Percentiles rank a stretch among this genome's conserved stretches.
phyloP scores from a whole-genome alignment of 345 rosid genomes.

The Hibiscus trionum region DNA sequence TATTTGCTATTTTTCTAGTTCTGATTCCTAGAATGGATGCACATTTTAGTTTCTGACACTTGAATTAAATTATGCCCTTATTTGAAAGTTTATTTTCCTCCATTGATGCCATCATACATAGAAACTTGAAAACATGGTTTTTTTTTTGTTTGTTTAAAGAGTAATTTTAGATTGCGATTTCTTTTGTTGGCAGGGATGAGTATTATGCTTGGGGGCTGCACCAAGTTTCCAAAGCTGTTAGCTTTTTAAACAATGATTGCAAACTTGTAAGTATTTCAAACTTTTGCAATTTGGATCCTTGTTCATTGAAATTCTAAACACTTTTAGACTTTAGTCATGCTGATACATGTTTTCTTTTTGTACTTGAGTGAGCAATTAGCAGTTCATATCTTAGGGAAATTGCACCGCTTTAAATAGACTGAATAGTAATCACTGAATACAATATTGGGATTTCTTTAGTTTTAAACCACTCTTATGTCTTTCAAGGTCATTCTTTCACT shows the following conservation, averaged over 20 bases:
- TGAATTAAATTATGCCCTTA: not conserved
- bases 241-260: conserved; percentile 97
- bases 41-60: not conserved
- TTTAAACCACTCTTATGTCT: not conserved
- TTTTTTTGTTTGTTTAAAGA: not conserved
- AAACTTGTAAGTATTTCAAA: conserved; percentile 64
- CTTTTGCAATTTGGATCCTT: not conserved
- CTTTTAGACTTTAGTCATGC: not conserved
- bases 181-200: conserved; percentile 66
- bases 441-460: not conserved
- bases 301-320: not conserved
- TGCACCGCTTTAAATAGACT: not conserved
- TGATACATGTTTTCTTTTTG: not conserved
- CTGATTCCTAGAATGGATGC: not conserved
- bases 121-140: not conserved
- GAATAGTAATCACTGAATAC: not conserved
- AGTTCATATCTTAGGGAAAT: not conserved
- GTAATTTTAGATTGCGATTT: not conserved
- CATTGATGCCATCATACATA: not conserved
- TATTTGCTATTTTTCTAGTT: not conserved
- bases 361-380: not conserved
- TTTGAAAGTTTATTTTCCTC: not conserved
- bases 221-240: conserved; percentile 95
- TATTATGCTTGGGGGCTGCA: conserved; percentile 89
- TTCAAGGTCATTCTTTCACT: conserved; percentile 9